Evolutionary conservation across 164 flowering plant species (phyloP), one percentile per base, ranked within the genome.

Genomic region (Malania oleifera): DNA sequence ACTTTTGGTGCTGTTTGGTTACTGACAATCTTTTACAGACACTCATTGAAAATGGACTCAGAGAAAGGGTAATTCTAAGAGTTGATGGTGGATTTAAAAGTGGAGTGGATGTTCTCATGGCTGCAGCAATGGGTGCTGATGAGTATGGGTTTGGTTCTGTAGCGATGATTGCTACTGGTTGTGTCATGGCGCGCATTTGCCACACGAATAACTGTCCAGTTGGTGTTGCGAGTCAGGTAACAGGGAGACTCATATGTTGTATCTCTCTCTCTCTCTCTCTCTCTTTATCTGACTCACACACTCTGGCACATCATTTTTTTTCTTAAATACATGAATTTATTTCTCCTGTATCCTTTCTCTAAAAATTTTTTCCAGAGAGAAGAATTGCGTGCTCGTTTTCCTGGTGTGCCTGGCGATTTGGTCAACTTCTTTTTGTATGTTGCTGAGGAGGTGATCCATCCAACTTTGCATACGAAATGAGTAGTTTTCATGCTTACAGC

Each of bases 161-260:
- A n/a, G 96, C 99, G 27, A 89, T 95, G 96, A 95, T 95, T 65
- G 96, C 99, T 48, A 89, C 96, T 61, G 99, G 99, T 20, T 95
- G 99, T 73, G 81, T 95, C 51, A 95, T 95, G 99, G 96, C 96
- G 50, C 93, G 99, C 40, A 95, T 89, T 57, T 95, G 99, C 81
- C 99, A 95, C 79, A 95, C 96, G 17, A 95, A 95, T 62, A 95
- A 89, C 66, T 95, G 99, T 55, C 97, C 99, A 18, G 99, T 95
- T 73, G 99, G 99, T 60, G 96, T 95, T 72, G 99, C 99, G 39
- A 95, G 96, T 72, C 99, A 95, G 95, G 99, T 92, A 64, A 19
- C 31, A 41, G 20, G 49, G 24, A 47, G 17, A 44, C 39, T 18
- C 19, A 37, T 39, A 48, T 6, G 13, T 62, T 52, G 44, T 24